Evolutionary conservation across 805 yeast species (phyloP), one percentile per base, ranked within the genome.

Genomic region (Saturnispora bothae): DNA sequence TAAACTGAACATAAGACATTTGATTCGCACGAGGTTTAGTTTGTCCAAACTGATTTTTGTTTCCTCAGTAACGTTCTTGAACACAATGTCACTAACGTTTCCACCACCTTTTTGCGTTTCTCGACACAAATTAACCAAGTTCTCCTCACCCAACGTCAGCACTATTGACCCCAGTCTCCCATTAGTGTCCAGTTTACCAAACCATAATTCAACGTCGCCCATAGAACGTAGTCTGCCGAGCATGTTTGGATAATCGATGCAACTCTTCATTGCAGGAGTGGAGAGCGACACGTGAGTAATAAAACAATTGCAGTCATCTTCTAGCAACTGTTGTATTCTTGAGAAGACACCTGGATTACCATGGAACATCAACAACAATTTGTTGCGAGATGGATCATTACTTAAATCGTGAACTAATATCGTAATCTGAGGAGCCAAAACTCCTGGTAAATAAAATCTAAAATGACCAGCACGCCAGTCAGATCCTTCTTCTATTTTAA

Each of bases 1-100:
- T 8, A 59, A 23, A 13, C 50, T 32, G 40, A 55, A 60, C 18
- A 59, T 36, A 16, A 46, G 36, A 40, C 59, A 53, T 23, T 59
- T 45, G 9, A 59, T 33, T 35, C 49, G 51, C 2, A 57, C 48
- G 15, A 61, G 44, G 12, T 37, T 38, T 2, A 59, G 38, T 26
- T 51, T 40, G 28, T 45, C 36, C 30, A 61, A 54, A 31, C 50
- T 47, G 4, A 61, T 49, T 1, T 59, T 48, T 2, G 63, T 50
- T 28, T 48, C 45, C 5, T 38, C 17, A 12, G 38, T 28, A 16
- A 60, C 36, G 39, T 52, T 48, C 1, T 40, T 31, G 36, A 49
- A 56, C 26, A 59, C 34, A 5, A 26, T 6, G 5, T 26, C 15
- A 12, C 15, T n/a, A 7, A n/a, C 12, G 7, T 19, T 18, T n/a